Conservation (phyloP, 164 flowering plant species). For the Hamamelis virginiana region DNA sequence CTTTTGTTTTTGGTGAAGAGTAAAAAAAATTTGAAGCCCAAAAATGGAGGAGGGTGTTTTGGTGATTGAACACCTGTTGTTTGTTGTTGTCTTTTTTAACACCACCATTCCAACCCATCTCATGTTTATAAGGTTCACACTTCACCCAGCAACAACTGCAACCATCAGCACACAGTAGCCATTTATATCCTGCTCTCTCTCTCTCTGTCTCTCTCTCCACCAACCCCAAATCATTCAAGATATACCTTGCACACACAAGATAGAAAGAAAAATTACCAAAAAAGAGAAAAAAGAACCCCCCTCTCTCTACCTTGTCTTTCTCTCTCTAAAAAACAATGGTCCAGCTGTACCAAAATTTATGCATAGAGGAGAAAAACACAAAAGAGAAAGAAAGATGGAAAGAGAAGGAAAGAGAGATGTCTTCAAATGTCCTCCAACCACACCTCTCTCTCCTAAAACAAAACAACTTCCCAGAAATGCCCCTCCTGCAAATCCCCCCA, state of each 20-base stretch:
- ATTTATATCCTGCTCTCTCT: slow-evolving; percentile 13
- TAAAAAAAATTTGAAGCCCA: too few species aligned
- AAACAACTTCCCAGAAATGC: not conserved
- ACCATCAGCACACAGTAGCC: slow-evolving; percentile 6
- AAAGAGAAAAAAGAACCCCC: not conserved
- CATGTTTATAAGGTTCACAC: too few species aligned
- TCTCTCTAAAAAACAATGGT: too few species aligned
- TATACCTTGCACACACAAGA: not conserved
- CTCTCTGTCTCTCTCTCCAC: slow-evolving; percentile 8
- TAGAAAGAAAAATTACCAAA: not conserved
- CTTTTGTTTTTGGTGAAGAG: too few species aligned
- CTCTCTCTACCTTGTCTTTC: not conserved
- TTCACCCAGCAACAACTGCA: slow-evolving; percentile 8
- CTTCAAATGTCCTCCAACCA: not conserved
- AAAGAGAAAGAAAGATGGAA: not conserved
- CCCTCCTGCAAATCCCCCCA: not conserved
- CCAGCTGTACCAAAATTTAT: not conserved
- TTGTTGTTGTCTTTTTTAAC: too few species aligned
- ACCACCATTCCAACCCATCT: too few species aligned
- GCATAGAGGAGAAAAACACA: not conserved
- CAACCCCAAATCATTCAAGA: not conserved
- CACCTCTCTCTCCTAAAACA: too few species aligned
- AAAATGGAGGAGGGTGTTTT: too few species aligned
- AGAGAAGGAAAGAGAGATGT: not conserved
- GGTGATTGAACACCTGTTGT: too few species aligned